Evolutionary conservation across 495 filamentous ascomycete species (phyloP).

Genomic region (Podospora bellae-mahoneyi): DNA sequence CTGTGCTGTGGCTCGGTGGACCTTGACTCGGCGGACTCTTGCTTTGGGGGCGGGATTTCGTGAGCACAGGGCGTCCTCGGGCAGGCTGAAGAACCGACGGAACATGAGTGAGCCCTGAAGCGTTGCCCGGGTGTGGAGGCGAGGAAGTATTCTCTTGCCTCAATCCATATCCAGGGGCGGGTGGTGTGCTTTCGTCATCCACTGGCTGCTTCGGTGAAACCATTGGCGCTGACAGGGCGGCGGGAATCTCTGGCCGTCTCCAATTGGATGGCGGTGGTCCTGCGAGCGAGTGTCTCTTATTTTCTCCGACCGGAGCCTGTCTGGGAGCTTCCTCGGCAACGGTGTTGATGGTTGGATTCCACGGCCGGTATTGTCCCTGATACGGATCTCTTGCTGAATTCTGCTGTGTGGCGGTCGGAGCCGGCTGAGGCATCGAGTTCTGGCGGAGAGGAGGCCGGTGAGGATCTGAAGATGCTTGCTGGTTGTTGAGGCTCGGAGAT

Average conservation of each 20-base stretch:
- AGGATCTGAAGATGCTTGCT: slow-evolving; percentile 18
- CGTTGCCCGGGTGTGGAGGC: neutral
- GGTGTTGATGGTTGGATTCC: slow-evolving; percentile 27
- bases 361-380: slow-evolving; percentile 32
- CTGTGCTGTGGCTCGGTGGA: slow-evolving; percentile 13
- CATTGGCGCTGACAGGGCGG: slow-evolving; percentile 17
- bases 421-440: slow-evolving; percentile 14
- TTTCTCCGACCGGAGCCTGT: neutral
- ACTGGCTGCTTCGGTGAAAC: slow-evolving; percentile 14
- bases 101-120: slow-evolving; percentile 20
- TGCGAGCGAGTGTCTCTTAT: slow-evolving; percentile 20
- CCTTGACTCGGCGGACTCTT: slow-evolving; percentile 12
- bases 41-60: slow-evolving; percentile 16
- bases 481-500: slow-evolving; percentile 1
- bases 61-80: slow-evolving; percentile 23
- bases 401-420: neutral
- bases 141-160: slow-evolving; percentile 9
- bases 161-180: slow-evolving; percentile 10
- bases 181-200: slow-evolving; percentile 10
- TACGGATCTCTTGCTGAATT: neutral
- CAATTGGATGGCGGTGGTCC: slow-evolving; percentile 9
- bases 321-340: slow-evolving; percentile 15
- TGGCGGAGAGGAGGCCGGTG: slow-evolving; percentile 15
- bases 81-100: slow-evolving; percentile 41
- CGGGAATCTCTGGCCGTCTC: slow-evolving; percentile 15